A percentile compares a stretch with the other conserved stretches of the same genome.
These are phyloP conservation scores for Lomentospora prolificans DNA, from an alignment of 2,329 filamentous ascomycete species.

Conservation along the genomic window DNA sequence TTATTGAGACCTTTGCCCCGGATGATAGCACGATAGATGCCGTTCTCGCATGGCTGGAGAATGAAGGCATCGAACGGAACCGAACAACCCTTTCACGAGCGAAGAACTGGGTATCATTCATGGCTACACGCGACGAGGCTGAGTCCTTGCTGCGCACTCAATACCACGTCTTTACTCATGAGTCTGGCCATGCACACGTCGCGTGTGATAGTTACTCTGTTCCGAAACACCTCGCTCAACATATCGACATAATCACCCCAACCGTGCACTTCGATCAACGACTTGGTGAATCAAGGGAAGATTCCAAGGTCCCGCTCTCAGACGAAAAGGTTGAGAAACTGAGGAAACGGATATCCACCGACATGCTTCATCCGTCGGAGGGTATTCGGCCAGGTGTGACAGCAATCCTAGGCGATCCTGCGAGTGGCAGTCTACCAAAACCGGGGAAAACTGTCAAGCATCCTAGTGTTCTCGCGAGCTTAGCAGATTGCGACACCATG, in stretches of 20 bases:
- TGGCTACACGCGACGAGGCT: slow-evolving; percentile 16
- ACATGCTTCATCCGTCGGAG: slow-evolving; percentile 12
- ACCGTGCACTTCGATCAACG: slow-evolving; percentile 28
- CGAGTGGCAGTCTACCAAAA: slow-evolving; percentile 19
- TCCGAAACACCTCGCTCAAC: slow-evolving; percentile 23
- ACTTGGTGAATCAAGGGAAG: slow-evolving; percentile 17
- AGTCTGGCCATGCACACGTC: slow-evolving; percentile 22
- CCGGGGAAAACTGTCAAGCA: slow-evolving; percentile 20
- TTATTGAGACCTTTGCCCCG: slow-evolving; percentile 33
- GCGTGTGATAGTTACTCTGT: slow-evolving; percentile 32
- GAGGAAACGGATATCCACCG: slow-evolving; percentile 14
- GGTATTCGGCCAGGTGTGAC: slow-evolving; percentile 11
- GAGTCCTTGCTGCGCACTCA: slow-evolving; percentile 42
- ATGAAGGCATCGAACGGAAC: slow-evolving; percentile 36
- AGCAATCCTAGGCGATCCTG: slow-evolving; percentile 20
- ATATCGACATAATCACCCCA: slow-evolving; percentile 32
- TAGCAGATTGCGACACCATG: slow-evolving; percentile 33
- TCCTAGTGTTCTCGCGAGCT: slow-evolving; percentile 20
- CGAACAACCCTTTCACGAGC: slow-evolving; percentile 40
- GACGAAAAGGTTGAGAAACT: slow-evolving; percentile 17
- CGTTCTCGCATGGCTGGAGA: slow-evolving; percentile 43
- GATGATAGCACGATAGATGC: slow-evolving; percentile 33
- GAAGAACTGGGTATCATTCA: slow-evolving; percentile 29
- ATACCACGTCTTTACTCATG: slow-evolving; percentile 40
- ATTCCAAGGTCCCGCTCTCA: slow-evolving; percentile 15